phyloP scores from a whole-genome alignment of 345 rosid species.

The Triadica sebifera region DNA sequence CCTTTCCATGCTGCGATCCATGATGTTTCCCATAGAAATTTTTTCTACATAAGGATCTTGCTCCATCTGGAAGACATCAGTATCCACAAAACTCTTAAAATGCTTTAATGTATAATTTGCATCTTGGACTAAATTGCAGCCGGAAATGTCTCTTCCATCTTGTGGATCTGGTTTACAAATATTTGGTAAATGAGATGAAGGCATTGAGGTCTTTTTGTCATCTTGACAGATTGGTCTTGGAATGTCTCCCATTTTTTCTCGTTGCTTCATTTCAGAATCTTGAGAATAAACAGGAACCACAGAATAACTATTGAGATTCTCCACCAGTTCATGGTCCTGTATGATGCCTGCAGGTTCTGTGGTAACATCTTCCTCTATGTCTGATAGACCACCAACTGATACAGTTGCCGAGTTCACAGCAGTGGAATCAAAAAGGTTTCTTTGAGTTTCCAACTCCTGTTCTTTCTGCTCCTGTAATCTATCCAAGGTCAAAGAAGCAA shows the following conservation, averaged over 20 bases:
- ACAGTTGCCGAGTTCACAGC: constrained; percentile 15
- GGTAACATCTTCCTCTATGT: constrained; percentile 23
- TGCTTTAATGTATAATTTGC: constrained; percentile 33
- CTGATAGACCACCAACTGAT: constrained; percentile 33
- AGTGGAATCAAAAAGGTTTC: constrained; percentile 15
- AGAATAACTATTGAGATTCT: constrained; percentile 19
- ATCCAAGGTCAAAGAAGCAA: constrained; percentile 35
- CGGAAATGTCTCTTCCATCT: constrained; percentile 29
- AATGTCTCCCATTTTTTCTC: constrained; percentile 40
- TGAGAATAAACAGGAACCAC: constrained; percentile 22
- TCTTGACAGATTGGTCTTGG: constrained; percentile 33
- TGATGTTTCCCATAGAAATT: constrained; percentile 12
- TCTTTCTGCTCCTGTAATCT: constrained; percentile 31
- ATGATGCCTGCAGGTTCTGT: constrained; percentile 21
- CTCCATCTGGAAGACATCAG: constrained; percentile 41
- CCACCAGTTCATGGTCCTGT: constrained; percentile 29
- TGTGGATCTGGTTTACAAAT: constrained; percentile 22
- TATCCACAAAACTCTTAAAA: constrained; percentile 37
- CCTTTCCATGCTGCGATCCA: constrained; percentile 28
- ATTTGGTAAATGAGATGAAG: constrained; percentile 24
- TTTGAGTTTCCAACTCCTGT: constrained; percentile 30
- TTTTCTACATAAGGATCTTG: constrained; percentile 37
- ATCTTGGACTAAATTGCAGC: constrained; percentile 33
- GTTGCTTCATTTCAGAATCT: constrained; percentile 28
- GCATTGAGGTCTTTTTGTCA: constrained; percentile 17